These are phyloP conservation scores for Diversispora epigaea DNA, from an alignment of 192 early-diverging fungal genomes.

Conservation along the genomic window DNA sequence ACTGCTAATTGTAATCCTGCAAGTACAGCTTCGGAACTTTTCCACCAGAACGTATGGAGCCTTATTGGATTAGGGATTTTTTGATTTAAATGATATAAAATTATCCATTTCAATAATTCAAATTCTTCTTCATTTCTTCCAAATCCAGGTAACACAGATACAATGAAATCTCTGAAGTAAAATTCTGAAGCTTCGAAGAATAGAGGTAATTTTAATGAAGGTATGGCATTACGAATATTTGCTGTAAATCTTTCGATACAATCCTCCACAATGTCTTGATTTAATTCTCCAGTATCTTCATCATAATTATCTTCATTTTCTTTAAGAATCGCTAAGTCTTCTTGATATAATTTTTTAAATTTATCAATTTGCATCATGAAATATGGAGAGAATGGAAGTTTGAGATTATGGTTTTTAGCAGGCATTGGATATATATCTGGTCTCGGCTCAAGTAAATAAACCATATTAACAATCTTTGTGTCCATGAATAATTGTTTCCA, in stretches of 20 bases:
- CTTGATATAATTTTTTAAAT: conserved; percentile 16
- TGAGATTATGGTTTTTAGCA: not conserved
- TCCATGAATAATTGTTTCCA: conserved; percentile 27
- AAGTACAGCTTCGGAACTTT: not conserved
- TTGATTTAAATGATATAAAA: not conserved
- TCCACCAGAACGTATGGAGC: not conserved
- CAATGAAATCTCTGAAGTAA: not conserved
- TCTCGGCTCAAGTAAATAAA: conserved; percentile 4
- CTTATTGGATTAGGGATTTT: not conserved
- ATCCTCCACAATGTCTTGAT: not conserved
- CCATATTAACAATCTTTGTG: conserved; percentile 19
- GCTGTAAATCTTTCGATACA: not conserved
- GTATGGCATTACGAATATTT: not conserved
- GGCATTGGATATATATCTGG: conserved; percentile 17
- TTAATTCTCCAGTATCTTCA: not conserved
- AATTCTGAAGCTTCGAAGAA: not conserved
- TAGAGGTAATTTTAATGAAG: not conserved
- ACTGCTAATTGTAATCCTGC: not conserved
- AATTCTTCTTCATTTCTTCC: not conserved
- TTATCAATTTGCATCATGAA: conserved; percentile 14
- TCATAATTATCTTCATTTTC: conserved; percentile 28
- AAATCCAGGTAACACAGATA: not conserved
- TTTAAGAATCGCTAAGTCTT: not conserved
- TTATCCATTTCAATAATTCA: not conserved
- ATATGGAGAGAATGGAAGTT: conserved; percentile 19